Evolutionary conservation across 306 rosid species (phyloP).

Genomic region (Corylus heterophylla): DNA sequence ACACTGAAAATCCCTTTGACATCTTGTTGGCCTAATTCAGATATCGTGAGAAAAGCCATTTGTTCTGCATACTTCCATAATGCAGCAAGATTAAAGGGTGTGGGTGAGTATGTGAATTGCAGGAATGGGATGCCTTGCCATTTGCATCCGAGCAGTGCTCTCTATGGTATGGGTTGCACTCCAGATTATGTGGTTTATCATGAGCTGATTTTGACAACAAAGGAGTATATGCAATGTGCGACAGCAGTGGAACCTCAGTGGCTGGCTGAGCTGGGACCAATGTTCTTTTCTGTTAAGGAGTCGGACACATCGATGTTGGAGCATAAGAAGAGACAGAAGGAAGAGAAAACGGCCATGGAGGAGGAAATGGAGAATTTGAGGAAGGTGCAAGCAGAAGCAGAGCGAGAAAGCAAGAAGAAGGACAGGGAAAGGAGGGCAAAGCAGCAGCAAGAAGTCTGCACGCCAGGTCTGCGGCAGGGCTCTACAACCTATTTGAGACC

Average conservation of each 20-base stretch:
- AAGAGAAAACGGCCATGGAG: slow-evolving; percentile 93
- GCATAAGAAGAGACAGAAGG: slow-evolving; percentile 88
- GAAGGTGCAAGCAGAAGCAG: slow-evolving; percentile 72
- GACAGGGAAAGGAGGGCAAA: slow-evolving; percentile 64
- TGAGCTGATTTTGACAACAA: slow-evolving; percentile 73
- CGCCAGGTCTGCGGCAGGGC: slow-evolving; percentile 75
- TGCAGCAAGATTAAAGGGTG: slow-evolving; percentile 88
- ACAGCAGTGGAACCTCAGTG: slow-evolving; percentile 97
- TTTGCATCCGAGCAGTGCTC: slow-evolving; percentile 97
- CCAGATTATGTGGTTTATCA: slow-evolving; percentile 92
- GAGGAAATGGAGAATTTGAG: slow-evolving; percentile 95
- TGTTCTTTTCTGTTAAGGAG: slow-evolving; percentile 96
- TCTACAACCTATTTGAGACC: slow-evolving; percentile 83
- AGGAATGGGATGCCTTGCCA: slow-evolving; percentile 94
- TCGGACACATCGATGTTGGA: slow-evolving; percentile 90
- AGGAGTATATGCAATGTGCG: slow-evolving; percentile 98
- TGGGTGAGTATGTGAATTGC: slow-evolving; percentile 88
- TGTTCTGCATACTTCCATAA: slow-evolving; percentile 97
- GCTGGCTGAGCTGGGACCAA: slow-evolving; percentile 95
- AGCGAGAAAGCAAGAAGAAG: slow-evolving; percentile 50
- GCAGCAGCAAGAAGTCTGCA: slow-evolving; percentile 74
- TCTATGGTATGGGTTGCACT: slow-evolving; percentile 95
- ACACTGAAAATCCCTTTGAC: slow-evolving; percentile 77
- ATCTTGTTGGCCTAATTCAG: slow-evolving; percentile 80
- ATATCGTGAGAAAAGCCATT: slow-evolving; percentile 82